Conservation (phyloP, 176 grass and related monocot species). For the Bromus sterilis region DNA sequence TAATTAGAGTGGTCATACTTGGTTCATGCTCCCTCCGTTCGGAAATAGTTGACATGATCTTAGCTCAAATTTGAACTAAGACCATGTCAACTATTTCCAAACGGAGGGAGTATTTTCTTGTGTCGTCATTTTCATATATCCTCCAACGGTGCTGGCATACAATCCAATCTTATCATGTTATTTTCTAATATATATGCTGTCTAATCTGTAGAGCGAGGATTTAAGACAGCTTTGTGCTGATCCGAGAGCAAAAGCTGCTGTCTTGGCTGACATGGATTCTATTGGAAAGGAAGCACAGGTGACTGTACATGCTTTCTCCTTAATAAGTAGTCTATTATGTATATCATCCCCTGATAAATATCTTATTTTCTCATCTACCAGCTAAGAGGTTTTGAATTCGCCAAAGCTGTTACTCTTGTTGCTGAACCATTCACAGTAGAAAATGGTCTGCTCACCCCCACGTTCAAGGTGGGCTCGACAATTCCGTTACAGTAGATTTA, state of each 20-base stretch:
- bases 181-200: neutral
- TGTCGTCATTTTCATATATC: neutral
- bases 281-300: slow-evolving; percentile 91
- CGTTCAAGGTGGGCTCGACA: slow-evolving; percentile 60
- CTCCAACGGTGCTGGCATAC: neutral
- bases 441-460: slow-evolving; percentile 93
- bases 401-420: slow-evolving; percentile 69
- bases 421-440: slow-evolving; percentile 87
- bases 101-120: too few species aligned
- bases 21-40: too few species aligned
- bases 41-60: too few species aligned
- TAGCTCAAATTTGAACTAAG: too few species aligned
- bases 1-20: neutral
- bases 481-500: neutral
- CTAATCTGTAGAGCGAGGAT: slow-evolving; percentile 57
- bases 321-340: neutral
- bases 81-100: too few species aligned
- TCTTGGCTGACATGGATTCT: slow-evolving; percentile 85
- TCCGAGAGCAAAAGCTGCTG: slow-evolving; percentile 58
- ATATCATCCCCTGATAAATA: neutral
- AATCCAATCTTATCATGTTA: neutral
- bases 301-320: neutral
- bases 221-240: slow-evolving; percentile 58
- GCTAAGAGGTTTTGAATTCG: slow-evolving; percentile 97
- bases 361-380: slow-evolving; percentile 21